Base-by-base conservation (phyloP, 352 stramenopile genomes). In the Phytopythium chamaehyphon region DNA sequence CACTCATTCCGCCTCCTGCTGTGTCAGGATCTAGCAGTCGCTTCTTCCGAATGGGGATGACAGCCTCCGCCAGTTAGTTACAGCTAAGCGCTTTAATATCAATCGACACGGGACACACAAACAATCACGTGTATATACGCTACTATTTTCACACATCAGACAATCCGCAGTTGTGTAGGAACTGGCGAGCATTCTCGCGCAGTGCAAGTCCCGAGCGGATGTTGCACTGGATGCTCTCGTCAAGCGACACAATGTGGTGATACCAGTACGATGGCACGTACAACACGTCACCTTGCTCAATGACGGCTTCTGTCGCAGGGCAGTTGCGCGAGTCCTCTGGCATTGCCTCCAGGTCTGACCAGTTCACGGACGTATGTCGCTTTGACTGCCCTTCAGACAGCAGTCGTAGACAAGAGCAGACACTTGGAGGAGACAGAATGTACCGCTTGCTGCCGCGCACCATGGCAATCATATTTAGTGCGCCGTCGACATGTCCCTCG, bases 141-240 rank as follows among this genome's bases (percentile, higher is more conserved):
- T n/a, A n/a, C n/a, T n/a, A 33, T 33, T 33, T 12, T 42, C 31
- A 51, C n/a, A 35, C n/a, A 21, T 51, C 24, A n/a, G 21, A 6
- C 22, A 83, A 68, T 15, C 71, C 69, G 40, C 76, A 87, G 12
- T 69, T 51, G 8, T 46, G 40, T 15, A 87, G 53, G 55, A 76
- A 76, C 9, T 59, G 21, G 10, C 54, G 50, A n/a, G 59, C 59
- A 44, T 82, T 56, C n/a, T 65, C 35, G 19, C 76, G 66, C 35
- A 61, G 50, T 4, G 59, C 62, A 35, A 71, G 55, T 0, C 73
- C 71, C n/a, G 76, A 91, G 23, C 94, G 76, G 23, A 92, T 69
- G 65, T 98, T 98, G 74, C 94, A 98, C 65, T 98, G 95, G 24
- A 94, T 93, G 62, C 87, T 97, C 24, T 96, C 90, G 59, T 96